Percentiles rank a stretch among this genome's conserved stretches.
These are phyloP conservation scores for Diaporthe longicolla DNA, from an alignment of 2,329 filamentous ascomycete genomes.

Conservation along the genomic window DNA sequence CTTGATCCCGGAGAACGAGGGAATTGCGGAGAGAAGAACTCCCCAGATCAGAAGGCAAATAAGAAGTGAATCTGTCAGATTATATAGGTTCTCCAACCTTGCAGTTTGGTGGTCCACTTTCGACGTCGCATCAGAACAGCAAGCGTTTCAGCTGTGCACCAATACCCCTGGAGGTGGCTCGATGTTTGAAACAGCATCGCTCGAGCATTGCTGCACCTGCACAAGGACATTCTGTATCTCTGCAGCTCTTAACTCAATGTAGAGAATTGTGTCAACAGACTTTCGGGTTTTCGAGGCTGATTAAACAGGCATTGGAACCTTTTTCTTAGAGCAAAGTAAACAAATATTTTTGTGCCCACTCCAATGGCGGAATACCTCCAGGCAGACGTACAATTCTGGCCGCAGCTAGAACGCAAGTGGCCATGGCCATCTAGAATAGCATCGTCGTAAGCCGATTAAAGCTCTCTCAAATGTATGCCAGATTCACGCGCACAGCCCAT, in stretches of 20 bases:
- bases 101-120: slow-evolving; percentile 10
- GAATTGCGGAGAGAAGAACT: neutral
- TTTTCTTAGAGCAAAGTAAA: neutral
- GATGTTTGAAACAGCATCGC: slow-evolving; percentile 21
- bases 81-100: neutral
- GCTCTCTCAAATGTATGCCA: neutral
- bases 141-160: slow-evolving; percentile 32
- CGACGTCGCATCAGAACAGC: slow-evolving; percentile 21
- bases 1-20: slow-evolving; percentile 10
- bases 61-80: neutral
- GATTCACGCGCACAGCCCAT: too few relatives aligned
- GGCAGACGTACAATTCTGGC: neutral
- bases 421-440: neutral
- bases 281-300: neutral
- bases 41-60: neutral
- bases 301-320: neutral
- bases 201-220: neutral
- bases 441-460: neutral
- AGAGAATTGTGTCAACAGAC: too few relatives aligned
- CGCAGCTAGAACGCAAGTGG: neutral
- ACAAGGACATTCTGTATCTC: neutral
- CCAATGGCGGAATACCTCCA: neutral
- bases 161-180: slow-evolving; percentile 5
- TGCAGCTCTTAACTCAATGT: neutral
- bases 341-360: neutral